phyloP scores from a whole-genome alignment of 768 basidiomycete species.

The Suillus ampliporus region DNA sequence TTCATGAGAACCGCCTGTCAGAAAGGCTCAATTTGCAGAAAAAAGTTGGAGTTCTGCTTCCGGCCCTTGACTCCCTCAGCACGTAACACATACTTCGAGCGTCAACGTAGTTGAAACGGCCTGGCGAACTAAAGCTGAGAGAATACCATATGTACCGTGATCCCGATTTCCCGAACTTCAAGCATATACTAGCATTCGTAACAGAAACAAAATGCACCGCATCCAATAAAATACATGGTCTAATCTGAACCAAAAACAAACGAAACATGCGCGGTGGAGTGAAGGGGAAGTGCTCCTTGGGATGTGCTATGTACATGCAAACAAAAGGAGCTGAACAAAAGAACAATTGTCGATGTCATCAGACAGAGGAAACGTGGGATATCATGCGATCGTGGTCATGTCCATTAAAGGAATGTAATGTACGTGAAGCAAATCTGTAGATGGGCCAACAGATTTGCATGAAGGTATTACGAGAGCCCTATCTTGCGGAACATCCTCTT shows the following conservation, averaged over 20 bases:
- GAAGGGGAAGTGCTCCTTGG: not conserved
- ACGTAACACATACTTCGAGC: no score
- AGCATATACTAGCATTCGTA: not conserved
- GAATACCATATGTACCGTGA: no score
- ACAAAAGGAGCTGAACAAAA: not conserved
- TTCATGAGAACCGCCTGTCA: no score
- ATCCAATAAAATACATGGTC: slow-evolving; percentile 5
- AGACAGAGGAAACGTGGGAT: not conserved
- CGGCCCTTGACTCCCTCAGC: no score
- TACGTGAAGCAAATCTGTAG: slow-evolving; percentile 9
- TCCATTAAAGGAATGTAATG: slow-evolving; percentile 5
- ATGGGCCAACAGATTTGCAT: not conserved
- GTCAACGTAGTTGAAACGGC: no score
- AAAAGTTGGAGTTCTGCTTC: no score
- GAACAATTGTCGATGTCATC: slow-evolving; percentile 2
- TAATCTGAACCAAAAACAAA: not conserved
- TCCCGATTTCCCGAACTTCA: not conserved
- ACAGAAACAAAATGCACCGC: not conserved
- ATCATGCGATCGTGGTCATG: slow-evolving; percentile 8
- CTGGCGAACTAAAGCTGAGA: no score
- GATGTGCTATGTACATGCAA: not conserved
- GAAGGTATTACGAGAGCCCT: slow-evolving; percentile 49
- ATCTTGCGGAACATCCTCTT: slow-evolving; percentile 82
- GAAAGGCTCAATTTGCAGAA: no score
- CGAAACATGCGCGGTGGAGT: not conserved